A percentile compares a stretch with the other conserved stretches of the same genome.
These are phyloP conservation scores for Ganoderma lingzhi DNA, from an alignment of 1,284 basidiomycete species.

Conservation along the genomic window DNA sequence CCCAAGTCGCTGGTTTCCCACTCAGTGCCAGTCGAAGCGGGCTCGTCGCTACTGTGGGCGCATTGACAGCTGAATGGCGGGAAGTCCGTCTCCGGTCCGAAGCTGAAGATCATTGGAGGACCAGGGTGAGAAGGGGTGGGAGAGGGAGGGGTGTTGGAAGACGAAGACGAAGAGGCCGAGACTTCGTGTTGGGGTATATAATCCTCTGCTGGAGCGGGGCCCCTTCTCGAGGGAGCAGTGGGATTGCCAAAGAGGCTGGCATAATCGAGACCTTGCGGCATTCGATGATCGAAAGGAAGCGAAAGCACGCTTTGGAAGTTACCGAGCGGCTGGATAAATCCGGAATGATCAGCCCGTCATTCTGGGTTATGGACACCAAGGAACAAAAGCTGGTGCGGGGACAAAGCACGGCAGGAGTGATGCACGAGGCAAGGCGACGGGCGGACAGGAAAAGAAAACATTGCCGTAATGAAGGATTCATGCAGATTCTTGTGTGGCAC, in stretches of 20 bases:
- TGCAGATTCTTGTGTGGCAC: constrained; percentile 2
- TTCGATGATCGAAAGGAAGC: constrained; percentile 10
- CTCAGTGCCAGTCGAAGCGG: background rate
- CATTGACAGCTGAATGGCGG: constrained; percentile 12
- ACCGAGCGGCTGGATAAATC: constrained; percentile 29
- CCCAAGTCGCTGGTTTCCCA: constrained; percentile 13
- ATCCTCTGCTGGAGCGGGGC: constrained; percentile 30
- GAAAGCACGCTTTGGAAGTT: constrained; percentile 29
- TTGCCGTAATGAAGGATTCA: background rate
- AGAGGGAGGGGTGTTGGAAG: constrained; percentile 12
- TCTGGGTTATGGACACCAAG: constrained; percentile 23
- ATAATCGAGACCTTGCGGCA: constrained; percentile 27
- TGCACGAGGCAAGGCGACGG: constrained; percentile 18
- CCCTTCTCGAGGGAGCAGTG: constrained; percentile 19
- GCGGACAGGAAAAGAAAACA: constrained; percentile 17
- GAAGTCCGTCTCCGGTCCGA: constrained; percentile 11
- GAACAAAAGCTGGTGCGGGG: constrained; percentile 24
- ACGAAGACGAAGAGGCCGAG: constrained; percentile 14
- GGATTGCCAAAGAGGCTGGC: constrained; percentile 25
- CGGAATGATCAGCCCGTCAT: constrained; percentile 31
- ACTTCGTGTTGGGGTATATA: constrained; percentile 25
- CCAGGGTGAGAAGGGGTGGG: background rate
- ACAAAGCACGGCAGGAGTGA: constrained; percentile 26
- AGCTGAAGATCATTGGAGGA: constrained; percentile 24
- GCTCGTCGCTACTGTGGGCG: constrained; percentile 4